Evolutionary conservation across 2,329 filamentous ascomycete genomes (phyloP).

Genomic region (Trichoderma guizhouense): DNA sequence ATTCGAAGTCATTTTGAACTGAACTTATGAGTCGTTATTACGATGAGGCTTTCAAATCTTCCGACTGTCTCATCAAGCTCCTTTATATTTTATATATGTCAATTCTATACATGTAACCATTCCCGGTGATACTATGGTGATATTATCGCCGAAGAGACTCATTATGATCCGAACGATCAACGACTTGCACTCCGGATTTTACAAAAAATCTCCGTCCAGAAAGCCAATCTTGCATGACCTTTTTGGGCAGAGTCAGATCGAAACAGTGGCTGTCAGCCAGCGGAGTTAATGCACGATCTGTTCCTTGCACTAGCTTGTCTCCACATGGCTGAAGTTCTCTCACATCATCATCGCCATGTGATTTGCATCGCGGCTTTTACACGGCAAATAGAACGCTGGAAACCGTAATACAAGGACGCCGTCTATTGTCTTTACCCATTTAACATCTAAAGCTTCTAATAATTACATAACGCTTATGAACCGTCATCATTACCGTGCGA

Average conservation of each 20-base stretch:
- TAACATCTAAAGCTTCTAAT: neutral
- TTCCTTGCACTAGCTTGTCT: neutral
- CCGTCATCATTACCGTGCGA: neutral
- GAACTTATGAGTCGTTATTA: neutral
- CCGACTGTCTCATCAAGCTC: neutral
- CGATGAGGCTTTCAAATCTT: neutral
- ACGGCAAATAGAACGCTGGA: too few relatives aligned
- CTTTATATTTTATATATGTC: too few relatives aligned
- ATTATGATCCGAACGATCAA: neutral
- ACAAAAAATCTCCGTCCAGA: neutral
- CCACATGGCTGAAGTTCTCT: neutral
- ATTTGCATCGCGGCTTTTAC: neutral
- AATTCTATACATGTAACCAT: neutral
- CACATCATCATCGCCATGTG: neutral
- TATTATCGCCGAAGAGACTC: neutral
- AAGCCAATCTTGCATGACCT: conserved; percentile 12
- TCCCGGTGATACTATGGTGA: neutral
- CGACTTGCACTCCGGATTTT: neutral
- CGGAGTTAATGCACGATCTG: conserved; percentile 15
- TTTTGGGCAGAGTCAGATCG: conserved; percentile 9
- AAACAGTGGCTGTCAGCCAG: neutral
- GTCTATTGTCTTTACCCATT: neutral
- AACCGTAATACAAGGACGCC: neutral
- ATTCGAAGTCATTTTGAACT: neutral
- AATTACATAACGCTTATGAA: neutral